A percentile compares a stretch with the other conserved stretches of the same genome.
phyloP scores from a whole-genome alignment of 805 yeast species.

The Candida maltosa region DNA sequence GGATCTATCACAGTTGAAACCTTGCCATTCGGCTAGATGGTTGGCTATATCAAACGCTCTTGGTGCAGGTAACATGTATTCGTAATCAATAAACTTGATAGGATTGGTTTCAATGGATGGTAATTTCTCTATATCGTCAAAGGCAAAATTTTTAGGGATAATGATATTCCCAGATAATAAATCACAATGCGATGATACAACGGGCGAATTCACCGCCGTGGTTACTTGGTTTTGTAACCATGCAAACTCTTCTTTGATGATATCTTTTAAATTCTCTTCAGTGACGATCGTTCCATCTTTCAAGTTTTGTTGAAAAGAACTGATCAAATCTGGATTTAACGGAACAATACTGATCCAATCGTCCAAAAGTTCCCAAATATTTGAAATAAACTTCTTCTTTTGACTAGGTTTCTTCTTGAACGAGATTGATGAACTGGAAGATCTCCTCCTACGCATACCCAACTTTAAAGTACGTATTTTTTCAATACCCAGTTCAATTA shows the following conservation, averaged over 20 bases:
- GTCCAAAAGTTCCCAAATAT: constrained; percentile 58
- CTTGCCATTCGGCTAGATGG: constrained; percentile 80
- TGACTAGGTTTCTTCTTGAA: constrained; percentile 9
- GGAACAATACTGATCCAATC: constrained; percentile 68
- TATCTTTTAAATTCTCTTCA: constrained; percentile 27
- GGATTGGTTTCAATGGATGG: constrained; percentile 30
- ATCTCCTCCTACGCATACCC: constrained; percentile 1
- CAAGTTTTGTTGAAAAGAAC: constrained; percentile 33
- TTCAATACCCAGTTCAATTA: constrained; percentile 46
- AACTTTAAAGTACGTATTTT: constrained; percentile 24
- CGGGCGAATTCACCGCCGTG: constrained; percentile 45
- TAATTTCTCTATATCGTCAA: constrained; percentile 8
- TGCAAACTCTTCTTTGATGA: constrained; percentile 46
- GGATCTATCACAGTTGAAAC: constrained; percentile 64
- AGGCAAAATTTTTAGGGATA: constrained; percentile 40
- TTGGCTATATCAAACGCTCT: constrained; percentile 73
- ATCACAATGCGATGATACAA: constrained; percentile 69
- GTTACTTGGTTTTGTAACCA: constrained; percentile 43
- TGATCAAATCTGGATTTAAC: constrained; percentile 35
- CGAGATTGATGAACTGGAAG: neutral
- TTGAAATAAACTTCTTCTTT: constrained; percentile 32
- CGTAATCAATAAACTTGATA: constrained; percentile 65
- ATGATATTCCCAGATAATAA: constrained; percentile 71
- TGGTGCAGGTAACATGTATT: constrained; percentile 69
- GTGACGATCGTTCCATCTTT: constrained; percentile 15